Evolutionary conservation across 495 filamentous ascomycete genomes (phyloP), one percentile per base, ranked within the genome.

Genomic region (Tetracladium marchalianum): DNA sequence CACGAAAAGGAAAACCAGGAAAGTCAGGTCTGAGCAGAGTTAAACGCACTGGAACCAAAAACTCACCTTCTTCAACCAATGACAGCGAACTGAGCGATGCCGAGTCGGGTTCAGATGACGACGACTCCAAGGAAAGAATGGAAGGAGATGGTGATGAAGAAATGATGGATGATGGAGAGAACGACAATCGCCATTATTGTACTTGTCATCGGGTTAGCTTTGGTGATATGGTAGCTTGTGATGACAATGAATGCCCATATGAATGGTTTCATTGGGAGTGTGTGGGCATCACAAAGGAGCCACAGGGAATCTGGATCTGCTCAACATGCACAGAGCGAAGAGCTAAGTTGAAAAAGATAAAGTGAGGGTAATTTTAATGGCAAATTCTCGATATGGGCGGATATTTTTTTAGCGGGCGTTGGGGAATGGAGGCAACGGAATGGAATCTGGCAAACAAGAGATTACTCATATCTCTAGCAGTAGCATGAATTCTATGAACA

Each of bases 191-290:
- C 57, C 84, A 90, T 50, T 98, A 98, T 63, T 98, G 92, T 65
- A 76, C 82, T 19, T 98, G 92, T 62, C 84, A 92, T 59, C 85
- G 82, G 52, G 85, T 95, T 47, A 93, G 85, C 62, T 90, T 85
- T 67, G 92, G 92, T 35, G 86, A 96, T 59, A 98, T 98, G 92
- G 90, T 98, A 27, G 92, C 88, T 3, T 98, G 92, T 65, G 92
- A 98, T 66, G 95, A 97, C 53, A 82, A 87, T 37, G 72, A 82
- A 46, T 98, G 92, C 68, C 79, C 83, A 18, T 92, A 80, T 62
- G 90, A 97, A 67, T 98, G 92, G 92, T 98, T 98, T 65, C 92
- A 98, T 69, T 97, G 90, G 88, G 81, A 73, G 51, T 98, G 92
- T 60, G 90, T 97, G 41, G 85, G 87, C 1, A 69, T 98, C 51